Evolutionary conservation across 331 rosid genomes (phyloP), one percentile per base, ranked within the genome.

Genomic region (Spiraea crenata): DNA sequence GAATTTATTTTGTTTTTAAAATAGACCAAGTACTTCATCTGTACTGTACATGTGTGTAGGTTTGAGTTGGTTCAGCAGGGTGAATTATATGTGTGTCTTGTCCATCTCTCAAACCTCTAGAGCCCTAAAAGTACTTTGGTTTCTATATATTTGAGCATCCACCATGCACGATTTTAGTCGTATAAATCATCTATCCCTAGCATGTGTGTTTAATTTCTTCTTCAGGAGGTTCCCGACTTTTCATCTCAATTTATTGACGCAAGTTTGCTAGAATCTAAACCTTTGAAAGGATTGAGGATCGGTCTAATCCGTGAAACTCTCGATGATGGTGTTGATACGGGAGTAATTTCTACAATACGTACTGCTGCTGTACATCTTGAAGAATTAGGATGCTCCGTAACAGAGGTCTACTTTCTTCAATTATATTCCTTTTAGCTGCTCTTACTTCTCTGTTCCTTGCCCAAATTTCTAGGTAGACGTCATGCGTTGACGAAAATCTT

Each of bases 271-370:
- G 86, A 85, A 67, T 87, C 93, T 51, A 89, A 89, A 85, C 99
- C 99, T 69, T 85, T 95, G 82, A 89, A 86, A 79, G 96, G 99
- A 74, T 79, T 95, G 72, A 89, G 87, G 70, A 72, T 95, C 78
- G 97, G 99, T 70, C 82, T 95, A 70, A 89, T 95, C 63, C 81
- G 86, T 73, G 96, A 95, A 87, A 95, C 99, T 55, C 81, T 95
- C 40, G 90, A 81, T 10, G 87, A 83, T 4, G 99, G 99, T 69
- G 95, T 95, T 85, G 96, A 89, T 71, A 69, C 77, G 57, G 89
- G 85, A 71, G 95, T 95, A 57, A 70, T 73, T 72, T 83, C 96
- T 64, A 78, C 91, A 72, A 86, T 95, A 56, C 90, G 85, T 68
- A 82, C 80, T 65, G 97, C 99, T 75, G 93, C 95, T 82, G 75